A percentile compares a stretch with the other conserved stretches of the same genome.
These are phyloP conservation scores for Arthrobotrys musiformis DNA, from an alignment of 2,329 filamentous ascomycete species.

Conservation along the genomic window DNA sequence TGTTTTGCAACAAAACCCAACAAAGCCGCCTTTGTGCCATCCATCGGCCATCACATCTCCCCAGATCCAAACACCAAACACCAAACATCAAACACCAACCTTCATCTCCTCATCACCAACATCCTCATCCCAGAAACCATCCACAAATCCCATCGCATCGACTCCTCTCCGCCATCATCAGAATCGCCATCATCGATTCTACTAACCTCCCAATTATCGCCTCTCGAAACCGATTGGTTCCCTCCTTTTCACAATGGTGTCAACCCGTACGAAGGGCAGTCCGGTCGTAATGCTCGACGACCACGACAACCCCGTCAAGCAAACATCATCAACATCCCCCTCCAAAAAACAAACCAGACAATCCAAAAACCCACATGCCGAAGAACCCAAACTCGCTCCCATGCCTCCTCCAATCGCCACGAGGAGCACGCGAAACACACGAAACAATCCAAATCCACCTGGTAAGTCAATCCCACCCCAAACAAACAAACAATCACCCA, in stretches of 20 bases:
- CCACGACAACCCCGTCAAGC: neutral
- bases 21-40: no score
- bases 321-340: neutral
- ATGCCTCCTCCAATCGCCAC: neutral
- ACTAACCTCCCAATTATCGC: neutral
- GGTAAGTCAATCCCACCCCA: neutral
- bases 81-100: conserved; percentile 20
- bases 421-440: neutral
- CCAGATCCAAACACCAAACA: no score
- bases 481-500: neutral
- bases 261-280: conserved; percentile 15
- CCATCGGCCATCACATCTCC: no score
- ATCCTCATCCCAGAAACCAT: neutral
- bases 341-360: neutral
- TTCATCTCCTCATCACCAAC: neutral
- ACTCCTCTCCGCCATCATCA: neutral
- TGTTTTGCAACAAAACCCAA: no score
- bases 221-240: neutral
- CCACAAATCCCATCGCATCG: neutral
- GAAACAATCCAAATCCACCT: neutral
- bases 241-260: conserved; percentile 7
- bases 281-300: conserved; percentile 24
- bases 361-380: no score
- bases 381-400: neutral
- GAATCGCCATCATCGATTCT: neutral